Evolutionary conservation across 345 rosid genomes (phyloP), one percentile per base, ranked within the genome.

Genomic region (Salix brachista): DNA sequence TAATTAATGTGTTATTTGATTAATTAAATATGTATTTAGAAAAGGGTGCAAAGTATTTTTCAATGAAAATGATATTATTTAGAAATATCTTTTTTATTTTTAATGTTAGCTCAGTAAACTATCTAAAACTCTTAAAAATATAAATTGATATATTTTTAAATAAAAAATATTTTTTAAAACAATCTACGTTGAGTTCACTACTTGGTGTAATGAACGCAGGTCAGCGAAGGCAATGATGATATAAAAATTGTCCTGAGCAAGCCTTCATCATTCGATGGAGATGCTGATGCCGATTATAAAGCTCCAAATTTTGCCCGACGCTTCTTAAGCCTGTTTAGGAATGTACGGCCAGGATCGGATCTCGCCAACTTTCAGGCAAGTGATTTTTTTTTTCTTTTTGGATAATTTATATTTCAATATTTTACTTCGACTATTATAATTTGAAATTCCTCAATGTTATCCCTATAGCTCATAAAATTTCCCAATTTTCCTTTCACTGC

Each of bases 271-370:
- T 67, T 88, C 2, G 85, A 86, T 3, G 92, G 82, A 19, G 92
- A 86, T 17, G 76, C 86, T 1, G 83, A 77, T 12, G 72, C 12
- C 32, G 84, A 89, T 26, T 79, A 83, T 16, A 50, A 66, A n/a
- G 88, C 91, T 80, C 88, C 95, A 1, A 87, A 83, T 76, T 74
- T 88, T 58, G 62, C 83, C 65, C 89, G 71, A 30, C 90, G 91
- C 26, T 65, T 89, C 34, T 56, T 85, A 46, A 83, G 95, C 44
- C 88, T 94, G 41, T 80, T 94, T 56, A 85, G 79, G 11, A 86
- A 84, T 34, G 81, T 91, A 39, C 83, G 90, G 50, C 84, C 87
- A 8, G 94, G 97, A 65, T 84, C 90, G 4, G 92, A 91, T 76
- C 91, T 91, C 87, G 74, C 90, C 13, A 39, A 65, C 37, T 87